Evolutionary conservation across 2,329 filamentous ascomycete genomes (phyloP).

Genomic region (Monosporascus sp.): DNA sequence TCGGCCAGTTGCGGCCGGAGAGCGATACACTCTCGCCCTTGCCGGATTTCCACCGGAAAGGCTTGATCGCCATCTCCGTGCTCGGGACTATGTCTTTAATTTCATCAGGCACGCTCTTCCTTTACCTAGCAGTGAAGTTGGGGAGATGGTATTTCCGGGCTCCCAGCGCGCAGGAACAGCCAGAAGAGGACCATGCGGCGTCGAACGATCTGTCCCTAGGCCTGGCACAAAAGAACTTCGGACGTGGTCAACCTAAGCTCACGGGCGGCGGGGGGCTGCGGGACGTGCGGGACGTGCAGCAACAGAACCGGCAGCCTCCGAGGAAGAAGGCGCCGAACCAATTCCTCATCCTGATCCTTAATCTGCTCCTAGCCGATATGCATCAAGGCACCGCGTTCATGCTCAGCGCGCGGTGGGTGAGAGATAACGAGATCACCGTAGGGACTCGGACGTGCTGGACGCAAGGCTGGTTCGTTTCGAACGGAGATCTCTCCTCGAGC

Average conservation of each 20-base stretch:
- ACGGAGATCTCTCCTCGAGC: constrained; percentile 61
- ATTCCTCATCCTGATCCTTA: constrained; percentile 65
- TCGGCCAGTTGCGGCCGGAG: constrained; percentile 2
- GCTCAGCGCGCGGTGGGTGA: constrained; percentile 57
- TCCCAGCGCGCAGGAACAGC: constrained; percentile 4
- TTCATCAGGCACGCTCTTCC: constrained; percentile 26
- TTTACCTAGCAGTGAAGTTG: constrained; percentile 32
- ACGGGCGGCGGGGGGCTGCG: constrained; percentile 5
- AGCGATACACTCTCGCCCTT: constrained; percentile 28
- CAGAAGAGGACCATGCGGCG: constrained; percentile 10
- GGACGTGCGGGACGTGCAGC: not conserved
- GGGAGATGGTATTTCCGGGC: constrained; percentile 28
- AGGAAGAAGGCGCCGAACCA: constrained; percentile 50
- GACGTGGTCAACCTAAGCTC: constrained; percentile 6
- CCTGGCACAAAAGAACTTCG: constrained; percentile 14
- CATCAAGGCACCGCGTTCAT: constrained; percentile 62
- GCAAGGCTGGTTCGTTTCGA: constrained; percentile 66
- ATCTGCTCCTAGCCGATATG: constrained; percentile 63
- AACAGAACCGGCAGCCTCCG: not conserved
- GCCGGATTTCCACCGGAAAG: constrained; percentile 28
- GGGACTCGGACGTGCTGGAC: constrained; percentile 51
- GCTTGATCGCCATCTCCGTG: constrained; percentile 32
- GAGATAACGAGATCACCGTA: constrained; percentile 47
- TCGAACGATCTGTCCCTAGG: constrained; percentile 13
- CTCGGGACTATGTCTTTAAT: constrained; percentile 34